These are phyloP conservation scores for Agaricus bisporus DNA, from an alignment of 768 basidiomycete genomes.

Conservation along the genomic window DNA sequence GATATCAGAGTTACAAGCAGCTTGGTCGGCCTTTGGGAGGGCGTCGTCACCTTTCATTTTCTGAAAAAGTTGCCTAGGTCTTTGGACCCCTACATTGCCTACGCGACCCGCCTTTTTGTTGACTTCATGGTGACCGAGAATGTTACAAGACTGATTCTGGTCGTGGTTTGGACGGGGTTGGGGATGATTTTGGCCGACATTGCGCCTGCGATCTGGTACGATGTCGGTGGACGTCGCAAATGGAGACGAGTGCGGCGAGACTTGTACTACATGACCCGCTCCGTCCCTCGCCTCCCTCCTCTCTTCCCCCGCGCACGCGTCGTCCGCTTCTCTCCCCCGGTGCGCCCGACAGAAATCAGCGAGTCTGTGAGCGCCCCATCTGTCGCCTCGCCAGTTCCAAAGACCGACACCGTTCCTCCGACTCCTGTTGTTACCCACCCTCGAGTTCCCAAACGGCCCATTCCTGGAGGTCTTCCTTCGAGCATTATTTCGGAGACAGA, in stretches of 20 bases:
- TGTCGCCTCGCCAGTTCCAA: constrained; percentile 7
- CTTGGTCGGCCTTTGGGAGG: constrained; percentile 76
- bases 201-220: constrained; percentile 32
- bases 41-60: constrained; percentile 68
- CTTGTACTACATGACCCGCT: constrained; percentile 27
- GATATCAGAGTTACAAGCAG: constrained; percentile 52
- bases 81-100: constrained; percentile 63
- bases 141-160: constrained; percentile 29
- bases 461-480: constrained; percentile 1
- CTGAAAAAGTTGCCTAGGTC: constrained; percentile 59
- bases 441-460: background rate
- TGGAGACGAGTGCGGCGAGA: constrained; percentile 38
- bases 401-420: constrained; percentile 1
- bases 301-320: constrained; percentile 33
- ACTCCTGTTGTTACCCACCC: background rate
- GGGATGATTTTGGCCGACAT: constrained; percentile 38
- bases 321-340: constrained; percentile 30
- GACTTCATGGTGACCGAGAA: constrained; percentile 64
- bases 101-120: constrained; percentile 62
- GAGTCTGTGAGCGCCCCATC: constrained; percentile 4
- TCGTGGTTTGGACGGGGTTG: constrained; percentile 34
- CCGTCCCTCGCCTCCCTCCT: constrained; percentile 22
- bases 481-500: constrained; percentile 8
- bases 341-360: constrained; percentile 8
- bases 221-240: constrained; percentile 28